These are phyloP conservation scores for Macroventuria anomochaeta DNA, from an alignment of 2,329 filamentous ascomycete genomes.

Conservation along the genomic window DNA sequence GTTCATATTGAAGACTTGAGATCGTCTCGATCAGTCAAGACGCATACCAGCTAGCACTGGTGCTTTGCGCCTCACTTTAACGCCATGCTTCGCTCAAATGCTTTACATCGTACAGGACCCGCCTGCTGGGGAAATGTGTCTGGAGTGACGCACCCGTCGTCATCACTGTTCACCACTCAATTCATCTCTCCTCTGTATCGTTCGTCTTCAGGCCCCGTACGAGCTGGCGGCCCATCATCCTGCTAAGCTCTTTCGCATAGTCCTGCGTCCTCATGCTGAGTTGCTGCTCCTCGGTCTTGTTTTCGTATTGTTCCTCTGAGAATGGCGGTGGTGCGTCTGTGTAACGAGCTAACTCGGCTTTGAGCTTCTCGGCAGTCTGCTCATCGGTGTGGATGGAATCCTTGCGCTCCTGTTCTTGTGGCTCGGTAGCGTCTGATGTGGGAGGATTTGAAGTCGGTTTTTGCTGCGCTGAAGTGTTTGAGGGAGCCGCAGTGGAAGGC, in stretches of 20 bases:
- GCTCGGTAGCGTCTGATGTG: conserved; percentile 9
- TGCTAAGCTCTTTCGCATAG: conserved; percentile 37
- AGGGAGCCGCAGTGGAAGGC: neutral
- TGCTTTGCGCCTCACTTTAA: conserved; percentile 7
- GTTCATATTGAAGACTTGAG: neutral
- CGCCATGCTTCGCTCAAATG: conserved; percentile 13
- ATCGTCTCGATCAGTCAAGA: neutral
- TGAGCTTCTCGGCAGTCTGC: conserved; percentile 17
- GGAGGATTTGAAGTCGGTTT: conserved; percentile 5
- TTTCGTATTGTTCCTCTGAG: conserved; percentile 30
- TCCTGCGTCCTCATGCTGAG: conserved; percentile 31
- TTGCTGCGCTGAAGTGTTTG: conserved; percentile 1
- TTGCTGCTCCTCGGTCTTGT: conserved; percentile 33
- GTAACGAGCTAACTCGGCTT: conserved; percentile 28
- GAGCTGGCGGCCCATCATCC: conserved; percentile 37
- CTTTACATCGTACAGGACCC: conserved; percentile 7
- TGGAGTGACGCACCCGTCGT: neutral
- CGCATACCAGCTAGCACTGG: conserved; percentile 8
- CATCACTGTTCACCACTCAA: neutral
- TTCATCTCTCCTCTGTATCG: neutral
- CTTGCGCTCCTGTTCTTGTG: conserved; percentile 7
- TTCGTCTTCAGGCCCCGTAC: conserved; percentile 27
- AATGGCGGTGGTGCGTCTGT: conserved; percentile 32
- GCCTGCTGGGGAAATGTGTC: neutral
- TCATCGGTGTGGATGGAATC: conserved; percentile 20